Conservation (phyloP, 495 filamentous ascomycete species). For the Ramalina intermedia region DNA sequence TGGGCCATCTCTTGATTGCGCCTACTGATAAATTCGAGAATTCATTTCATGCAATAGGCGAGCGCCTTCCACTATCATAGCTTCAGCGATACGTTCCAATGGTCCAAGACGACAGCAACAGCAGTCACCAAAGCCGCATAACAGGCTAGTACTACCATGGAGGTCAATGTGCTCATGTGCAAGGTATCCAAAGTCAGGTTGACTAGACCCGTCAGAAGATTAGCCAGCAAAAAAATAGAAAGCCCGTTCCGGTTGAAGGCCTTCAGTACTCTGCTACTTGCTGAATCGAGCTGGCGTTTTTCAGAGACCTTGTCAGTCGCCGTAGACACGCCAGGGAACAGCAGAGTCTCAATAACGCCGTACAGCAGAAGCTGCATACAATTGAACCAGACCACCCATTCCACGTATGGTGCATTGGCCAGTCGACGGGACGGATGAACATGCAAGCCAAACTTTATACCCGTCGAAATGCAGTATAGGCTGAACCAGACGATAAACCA, state of each 20-base stretch:
- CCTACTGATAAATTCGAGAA: too few relatives aligned
- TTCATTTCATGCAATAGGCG: too few relatives aligned
- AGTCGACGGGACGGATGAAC: conserved; percentile 73
- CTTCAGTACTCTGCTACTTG: conserved; percentile 61
- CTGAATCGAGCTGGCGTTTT: conserved; percentile 32
- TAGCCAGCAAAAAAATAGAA: conserved; percentile 74
- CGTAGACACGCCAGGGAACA: conserved; percentile 59
- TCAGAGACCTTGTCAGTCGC: conserved; percentile 28
- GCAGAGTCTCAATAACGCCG: conserved; percentile 56
- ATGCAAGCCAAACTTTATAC: conserved; percentile 51
- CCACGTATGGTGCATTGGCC: conserved; percentile 83
- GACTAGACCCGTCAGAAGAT: conserved; percentile 74
- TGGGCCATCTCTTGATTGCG: too few relatives aligned
- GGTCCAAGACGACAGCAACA: conserved; percentile 57
- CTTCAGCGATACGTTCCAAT: conserved; percentile 60
- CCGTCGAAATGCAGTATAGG: conserved; percentile 52
- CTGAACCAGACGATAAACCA: conserved; percentile 52
- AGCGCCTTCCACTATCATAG: conserved; percentile 27
- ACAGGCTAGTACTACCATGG: conserved; percentile 58
- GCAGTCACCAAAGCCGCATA: conserved; percentile 55
- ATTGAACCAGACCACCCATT: conserved; percentile 88
- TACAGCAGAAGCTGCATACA: conserved; percentile 62
- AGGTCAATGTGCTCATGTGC: conserved; percentile 40
- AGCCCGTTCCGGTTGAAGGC: conserved; percentile 85
- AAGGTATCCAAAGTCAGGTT: conserved; percentile 78